phyloP scores from a whole-genome alignment of 2,329 filamentous ascomycete genomes.

The Rhynchosporium graminicola region DNA sequence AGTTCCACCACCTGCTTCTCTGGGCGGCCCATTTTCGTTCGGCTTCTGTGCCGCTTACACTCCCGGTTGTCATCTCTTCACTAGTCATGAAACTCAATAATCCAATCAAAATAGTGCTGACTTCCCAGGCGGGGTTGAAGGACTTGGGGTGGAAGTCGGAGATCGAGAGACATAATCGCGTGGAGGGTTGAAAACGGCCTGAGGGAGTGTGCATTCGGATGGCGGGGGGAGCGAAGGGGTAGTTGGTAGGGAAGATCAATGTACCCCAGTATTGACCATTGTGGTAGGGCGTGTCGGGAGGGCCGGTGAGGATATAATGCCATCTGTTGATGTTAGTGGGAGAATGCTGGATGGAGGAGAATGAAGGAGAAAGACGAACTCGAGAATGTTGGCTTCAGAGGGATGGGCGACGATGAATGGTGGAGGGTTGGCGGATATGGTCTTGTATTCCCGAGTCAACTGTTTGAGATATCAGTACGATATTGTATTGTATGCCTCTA shows the following conservation, averaged over 20 bases:
- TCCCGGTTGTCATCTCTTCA: conserved; percentile 97
- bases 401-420: conserved; percentile 89
- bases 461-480: conserved; percentile 30
- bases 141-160: conserved; percentile 97
- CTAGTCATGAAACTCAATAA: conserved; percentile 97
- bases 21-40: conserved; percentile 79
- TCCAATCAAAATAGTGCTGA: conserved; percentile 92
- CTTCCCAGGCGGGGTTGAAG: conserved; percentile 98
- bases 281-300: conserved; percentile 90
- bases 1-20: conserved; percentile 93
- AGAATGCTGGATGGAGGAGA: not conserved
- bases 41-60: conserved; percentile 71
- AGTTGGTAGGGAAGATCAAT: conserved; percentile 91
- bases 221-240: conserved; percentile 93
- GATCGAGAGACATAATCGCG: conserved; percentile 90
- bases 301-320: conserved; percentile 95
- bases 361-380: conserved; percentile 53
- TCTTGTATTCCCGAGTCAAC: conserved; percentile 65
- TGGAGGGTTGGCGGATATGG: conserved; percentile 73
- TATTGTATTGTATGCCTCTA: conserved; percentile 45
- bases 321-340: conserved; percentile 55
- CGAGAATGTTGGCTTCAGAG: conserved; percentile 87
- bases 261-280: conserved; percentile 98
- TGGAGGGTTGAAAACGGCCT: conserved; percentile 91
- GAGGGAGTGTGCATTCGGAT: conserved; percentile 99